Base-by-base conservation (phyloP, 2,329 filamentous ascomycete genomes). In the Ascochyta koolunga region DNA sequence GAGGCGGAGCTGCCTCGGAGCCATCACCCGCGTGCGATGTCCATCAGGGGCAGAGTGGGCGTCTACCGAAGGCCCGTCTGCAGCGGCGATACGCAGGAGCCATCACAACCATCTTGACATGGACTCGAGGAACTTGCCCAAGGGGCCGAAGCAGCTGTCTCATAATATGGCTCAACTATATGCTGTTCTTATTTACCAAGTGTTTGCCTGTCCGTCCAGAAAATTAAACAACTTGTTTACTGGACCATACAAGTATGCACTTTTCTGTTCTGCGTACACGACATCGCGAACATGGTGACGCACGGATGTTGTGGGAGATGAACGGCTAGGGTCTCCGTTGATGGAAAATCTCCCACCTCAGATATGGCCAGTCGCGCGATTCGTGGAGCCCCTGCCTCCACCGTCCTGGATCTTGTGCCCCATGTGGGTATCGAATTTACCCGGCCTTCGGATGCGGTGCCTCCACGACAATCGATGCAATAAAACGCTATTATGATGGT, bases 271-370 rank as follows among this genome's bases (percentile, higher is more conserved):
- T 49, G 51, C 40, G 27, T 39, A 32, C 40, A 54, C 50, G 27
- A 31, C 40, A 54, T 49, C 51, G 45, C 45, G 45, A 42, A 49
- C 43, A 37, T 36, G 31, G 32, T 16, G n/a, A 24, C 22, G 51
- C 45, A 54, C 51, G 24, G 51, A 49, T 29, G 35, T 37, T 35
- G 29, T 49, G 51, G 43, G 57, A 62, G 61, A 67, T 65, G 60
- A 60, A 59, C 57, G 43, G 39, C 61, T 58, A 62, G 65, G 68
- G 65, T 62, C 58, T 56, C 50, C 60, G 56, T 66, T 58, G 65
- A 69, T 54, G 68, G 68, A 67, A 69, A 70, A 68, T 68, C 62
- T 68, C 43, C 62, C 59, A 61, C 55, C 54, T 58, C 35, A 44
- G 54, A 46, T 41, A 54, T 61, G 55, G 53, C 16, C 38, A 58